Conservation (phyloP, 495 filamentous ascomycete species). For the Neurospora cerealis region DNA sequence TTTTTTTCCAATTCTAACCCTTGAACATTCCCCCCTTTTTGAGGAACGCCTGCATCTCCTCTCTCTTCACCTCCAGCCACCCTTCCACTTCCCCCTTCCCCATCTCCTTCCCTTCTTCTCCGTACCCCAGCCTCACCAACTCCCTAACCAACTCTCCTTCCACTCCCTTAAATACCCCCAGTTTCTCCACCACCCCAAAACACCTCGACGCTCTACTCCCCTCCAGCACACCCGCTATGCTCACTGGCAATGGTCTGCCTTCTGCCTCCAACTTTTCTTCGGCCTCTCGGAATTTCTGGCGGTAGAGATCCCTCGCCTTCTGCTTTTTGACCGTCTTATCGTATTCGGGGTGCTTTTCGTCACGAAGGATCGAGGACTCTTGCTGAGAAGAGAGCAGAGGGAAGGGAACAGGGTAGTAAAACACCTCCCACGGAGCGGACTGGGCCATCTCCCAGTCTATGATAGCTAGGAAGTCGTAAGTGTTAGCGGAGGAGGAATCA, state of each 20-base stretch:
- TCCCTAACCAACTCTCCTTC: background rate
- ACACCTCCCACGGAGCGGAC: constrained; percentile 15
- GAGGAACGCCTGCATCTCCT: background rate
- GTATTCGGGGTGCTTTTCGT: constrained; percentile 1
- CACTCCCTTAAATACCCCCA: background rate
- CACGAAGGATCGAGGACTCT: background rate
- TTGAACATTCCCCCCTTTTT: background rate
- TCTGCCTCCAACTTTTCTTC: background rate
- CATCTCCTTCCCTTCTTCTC: background rate
- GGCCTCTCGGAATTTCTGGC: background rate
- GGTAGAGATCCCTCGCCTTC: background rate
- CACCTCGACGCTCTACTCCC: background rate
- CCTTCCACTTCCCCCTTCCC: background rate
- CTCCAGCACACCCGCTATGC: background rate
- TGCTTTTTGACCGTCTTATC: background rate
- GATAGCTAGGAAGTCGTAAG: constrained; percentile 18
- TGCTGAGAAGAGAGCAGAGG: constrained; percentile 5
- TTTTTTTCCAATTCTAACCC: background rate
- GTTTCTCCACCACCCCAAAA: background rate
- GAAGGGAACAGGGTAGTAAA: constrained; percentile 22
- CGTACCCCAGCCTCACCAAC: background rate
- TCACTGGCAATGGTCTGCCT: background rate
- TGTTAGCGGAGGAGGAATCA: background rate
- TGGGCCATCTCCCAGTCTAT: constrained; percentile 26
- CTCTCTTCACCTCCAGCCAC: background rate